phyloP scores from a whole-genome alignment of 1,284 basidiomycete species.

The Xanthoconium separans region DNA sequence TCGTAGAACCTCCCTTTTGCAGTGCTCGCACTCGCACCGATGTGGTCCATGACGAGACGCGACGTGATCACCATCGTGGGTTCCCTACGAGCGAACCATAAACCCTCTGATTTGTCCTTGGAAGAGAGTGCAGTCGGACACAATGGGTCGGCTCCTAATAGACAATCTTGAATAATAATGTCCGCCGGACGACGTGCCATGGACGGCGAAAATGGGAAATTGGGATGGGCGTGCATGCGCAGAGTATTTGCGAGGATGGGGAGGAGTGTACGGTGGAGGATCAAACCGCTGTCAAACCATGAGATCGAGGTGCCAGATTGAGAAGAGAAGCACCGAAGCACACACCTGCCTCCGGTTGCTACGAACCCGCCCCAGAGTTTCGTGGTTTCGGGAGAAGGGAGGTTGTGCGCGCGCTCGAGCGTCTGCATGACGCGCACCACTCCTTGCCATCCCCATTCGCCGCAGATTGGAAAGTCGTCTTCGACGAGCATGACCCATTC shows the following conservation, averaged over 20 bases:
- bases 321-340: background rate
- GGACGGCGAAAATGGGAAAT: slow-evolving; percentile 30
- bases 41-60: slow-evolving; percentile 40
- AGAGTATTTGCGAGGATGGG: slow-evolving; percentile 34
- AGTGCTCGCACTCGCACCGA: slow-evolving; percentile 38
- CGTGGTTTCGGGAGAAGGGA: slow-evolving; percentile 11
- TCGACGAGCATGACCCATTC: slow-evolving; percentile 45
- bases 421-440: slow-evolving; percentile 35
- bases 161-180: slow-evolving; percentile 43
- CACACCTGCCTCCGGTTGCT: slow-evolving; percentile 43
- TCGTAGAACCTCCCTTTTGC: slow-evolving; percentile 29
- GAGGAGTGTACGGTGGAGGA: slow-evolving; percentile 38
- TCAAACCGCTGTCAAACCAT: slow-evolving; percentile 34
- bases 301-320: background rate
- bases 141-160: slow-evolving; percentile 37
- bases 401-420: slow-evolving; percentile 26
- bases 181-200: slow-evolving; percentile 36
- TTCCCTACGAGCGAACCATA: slow-evolving; percentile 7
- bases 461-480: slow-evolving; percentile 44
- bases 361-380: slow-evolving; percentile 38
- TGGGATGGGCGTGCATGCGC: slow-evolving; percentile 31
- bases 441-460: slow-evolving; percentile 32
- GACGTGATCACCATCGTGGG: slow-evolving; percentile 37
- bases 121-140: slow-evolving; percentile 27
- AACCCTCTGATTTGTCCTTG: background rate